Conservation (phyloP, 2,329 filamentous ascomycete species). For the Penicillium sp. region DNA sequence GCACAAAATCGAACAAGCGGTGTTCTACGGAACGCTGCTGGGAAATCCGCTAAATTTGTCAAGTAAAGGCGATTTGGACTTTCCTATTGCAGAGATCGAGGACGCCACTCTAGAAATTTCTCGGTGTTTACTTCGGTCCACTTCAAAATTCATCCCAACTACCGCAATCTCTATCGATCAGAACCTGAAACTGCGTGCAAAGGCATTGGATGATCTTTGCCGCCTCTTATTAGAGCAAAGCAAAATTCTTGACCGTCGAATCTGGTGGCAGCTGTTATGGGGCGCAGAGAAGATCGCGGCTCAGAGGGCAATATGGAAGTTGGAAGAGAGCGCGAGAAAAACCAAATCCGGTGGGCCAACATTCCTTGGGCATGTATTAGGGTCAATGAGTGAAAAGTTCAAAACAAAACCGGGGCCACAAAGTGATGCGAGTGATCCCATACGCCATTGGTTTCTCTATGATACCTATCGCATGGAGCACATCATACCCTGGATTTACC, state of each 20-base stretch:
- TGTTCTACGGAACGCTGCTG: conserved; percentile 84
- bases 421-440: conserved; percentile 73
- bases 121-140: conserved; percentile 78
- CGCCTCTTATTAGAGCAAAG: conserved; percentile 68
- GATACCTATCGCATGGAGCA: conserved; percentile 74
- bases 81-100: conserved; percentile 72
- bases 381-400: conserved; percentile 75
- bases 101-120: conserved; percentile 79
- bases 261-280: conserved; percentile 82
- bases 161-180: conserved; percentile 78
- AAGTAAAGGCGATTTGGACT: conserved; percentile 68
- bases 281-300: conserved; percentile 89
- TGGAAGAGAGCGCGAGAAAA: conserved; percentile 72
- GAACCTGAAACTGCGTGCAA: conserved; percentile 74
- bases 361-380: conserved; percentile 74
- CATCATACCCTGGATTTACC: conserved; percentile 78
- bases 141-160: conserved; percentile 73
- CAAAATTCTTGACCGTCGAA: conserved; percentile 67
- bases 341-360: conserved; percentile 67
- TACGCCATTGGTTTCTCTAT: conserved; percentile 85
- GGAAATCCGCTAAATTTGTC: conserved; percentile 89
- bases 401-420: conserved; percentile 70
- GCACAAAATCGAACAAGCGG: conserved; percentile 89
- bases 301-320: conserved; percentile 77
- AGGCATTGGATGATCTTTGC: conserved; percentile 76